These are phyloP conservation scores for Endogone sp. DNA, from an alignment of 192 early-diverging fungal species.

Conservation along the genomic window DNA sequence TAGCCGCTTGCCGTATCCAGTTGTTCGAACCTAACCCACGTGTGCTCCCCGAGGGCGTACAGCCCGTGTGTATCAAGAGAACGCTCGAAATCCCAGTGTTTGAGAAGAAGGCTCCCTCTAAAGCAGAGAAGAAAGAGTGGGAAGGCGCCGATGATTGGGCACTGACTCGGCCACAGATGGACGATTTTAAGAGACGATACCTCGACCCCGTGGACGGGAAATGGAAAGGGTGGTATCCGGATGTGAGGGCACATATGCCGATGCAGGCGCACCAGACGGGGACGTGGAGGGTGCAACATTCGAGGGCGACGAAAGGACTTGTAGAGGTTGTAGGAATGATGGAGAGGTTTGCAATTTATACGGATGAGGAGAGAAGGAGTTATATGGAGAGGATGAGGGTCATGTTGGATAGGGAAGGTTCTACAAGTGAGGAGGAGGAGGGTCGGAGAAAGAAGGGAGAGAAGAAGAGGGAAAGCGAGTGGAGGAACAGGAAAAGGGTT, in stretches of 20 bases:
- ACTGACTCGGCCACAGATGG: no score
- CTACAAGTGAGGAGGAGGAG: not conserved
- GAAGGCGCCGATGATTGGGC: no score
- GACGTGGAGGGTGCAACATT: not conserved
- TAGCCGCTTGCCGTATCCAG: conserved; percentile 47
- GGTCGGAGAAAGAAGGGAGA: conserved; percentile 1
- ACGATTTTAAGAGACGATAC: no score
- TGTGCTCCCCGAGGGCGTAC: conserved; percentile 44
- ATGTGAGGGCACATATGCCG: conserved; percentile 19
- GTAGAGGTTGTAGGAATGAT: not conserved
- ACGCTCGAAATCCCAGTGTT: conserved; percentile 47
- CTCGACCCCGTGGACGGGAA: conserved; percentile 16
- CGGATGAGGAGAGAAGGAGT: no score
- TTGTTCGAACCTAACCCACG: conserved; percentile 36
- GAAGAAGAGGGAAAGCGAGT: conserved; percentile 4
- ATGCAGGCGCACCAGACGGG: conserved; percentile 19
- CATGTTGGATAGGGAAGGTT: not conserved
- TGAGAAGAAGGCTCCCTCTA: not conserved
- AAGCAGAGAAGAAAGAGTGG: not conserved
- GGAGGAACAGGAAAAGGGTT: conserved; percentile 2
- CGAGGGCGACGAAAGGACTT: not conserved
- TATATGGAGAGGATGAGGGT: no score
- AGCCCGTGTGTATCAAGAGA: conserved; percentile 45
- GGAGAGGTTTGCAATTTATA: no score
- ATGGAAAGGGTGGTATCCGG: conserved; percentile 17